These are phyloP conservation scores for Lactarius sp. DNA, from an alignment of 768 basidiomycete species.

Conservation along the genomic window DNA sequence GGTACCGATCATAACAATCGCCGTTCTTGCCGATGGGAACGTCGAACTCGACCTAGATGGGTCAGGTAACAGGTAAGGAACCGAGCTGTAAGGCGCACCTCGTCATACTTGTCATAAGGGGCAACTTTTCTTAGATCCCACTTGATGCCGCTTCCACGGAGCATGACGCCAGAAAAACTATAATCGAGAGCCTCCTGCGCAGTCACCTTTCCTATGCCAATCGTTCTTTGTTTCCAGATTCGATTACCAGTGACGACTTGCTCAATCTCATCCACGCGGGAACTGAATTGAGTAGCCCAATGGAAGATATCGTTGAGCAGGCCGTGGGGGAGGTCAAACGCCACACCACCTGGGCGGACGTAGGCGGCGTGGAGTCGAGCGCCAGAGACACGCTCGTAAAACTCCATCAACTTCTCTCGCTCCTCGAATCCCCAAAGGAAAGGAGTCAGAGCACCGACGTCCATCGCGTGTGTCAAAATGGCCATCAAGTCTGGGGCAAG, in stretches of 20 bases:
- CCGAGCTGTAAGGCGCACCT: conserved; percentile 41
- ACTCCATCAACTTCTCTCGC: conserved; percentile 99
- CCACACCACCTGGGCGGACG: conserved; percentile 95
- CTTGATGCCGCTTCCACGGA: conserved; percentile 86
- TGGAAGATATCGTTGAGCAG: conserved; percentile 97
- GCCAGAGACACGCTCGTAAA: conserved; percentile 98
- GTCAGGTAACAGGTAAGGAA: conserved; percentile 19
- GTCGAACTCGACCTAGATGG: conserved; percentile 83
- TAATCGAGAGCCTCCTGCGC: conserved; percentile 91
- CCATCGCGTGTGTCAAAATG: conserved; percentile 91
- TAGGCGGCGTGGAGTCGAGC: conserved; percentile 98
- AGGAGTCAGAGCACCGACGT: conserved; percentile 96
- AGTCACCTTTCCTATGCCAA: conserved; percentile 86
- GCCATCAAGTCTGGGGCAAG: conserved; percentile 83
- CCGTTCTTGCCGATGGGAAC: conserved; percentile 95
- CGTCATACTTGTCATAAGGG: conserved; percentile 95
- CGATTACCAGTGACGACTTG: conserved; percentile 97
- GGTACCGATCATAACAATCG: conserved; percentile 96
- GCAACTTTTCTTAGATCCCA: conserved; percentile 92
- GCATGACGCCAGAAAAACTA: conserved; percentile 95
- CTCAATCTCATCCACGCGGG: conserved; percentile 93
- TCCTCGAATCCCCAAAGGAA: conserved; percentile 99
- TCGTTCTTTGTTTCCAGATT: conserved; percentile 95
- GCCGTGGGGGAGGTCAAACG: conserved; percentile 97
- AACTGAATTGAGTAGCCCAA: conserved; percentile 93